Evolutionary conservation across 192 early-diverging fungal genomes (phyloP), one percentile per base, ranked within the genome.

Genomic region (Coemansia guatemalensis): DNA sequence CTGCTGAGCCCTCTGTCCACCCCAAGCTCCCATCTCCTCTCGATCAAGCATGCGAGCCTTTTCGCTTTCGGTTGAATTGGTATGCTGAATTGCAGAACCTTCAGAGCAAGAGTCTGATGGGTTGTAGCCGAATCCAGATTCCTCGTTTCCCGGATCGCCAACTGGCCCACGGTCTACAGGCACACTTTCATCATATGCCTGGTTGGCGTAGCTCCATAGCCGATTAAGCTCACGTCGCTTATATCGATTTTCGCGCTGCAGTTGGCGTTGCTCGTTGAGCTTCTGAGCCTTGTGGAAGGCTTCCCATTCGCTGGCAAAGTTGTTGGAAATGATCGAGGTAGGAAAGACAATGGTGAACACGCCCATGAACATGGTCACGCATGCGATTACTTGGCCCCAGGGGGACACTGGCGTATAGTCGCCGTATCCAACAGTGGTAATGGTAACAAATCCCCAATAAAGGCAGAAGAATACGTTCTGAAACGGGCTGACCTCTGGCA

Each of bases 341-440:
- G 83, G 84, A 41, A 85, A 69, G 53, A 81, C 84, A 54, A 85
- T 80, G 4, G 76, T 79, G n/a, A 84, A 72, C 56, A 85, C 75
- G 33, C 84, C 84, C 57, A 79, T 65, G 21, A 82, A 48, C 83
- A 85, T 85, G 12, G 84, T 84, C 26, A 82, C 9, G 21, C 68
- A 71, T 0, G 82, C 73, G 33, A 85, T 71, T 3, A 84, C 65
- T 52, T 77, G 75, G 60, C 84, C 84, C 65, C 64, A 61, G 3
- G 67, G 65, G 25, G 84, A 81, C n/a, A 69, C 69, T 0, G 84
- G 84, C 41, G 80, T 74, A 17, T 66, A 67, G 53, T 85, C 84
- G 52, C 84, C 84, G 30, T 85, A 85, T 5, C 84, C 84, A 20
- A 82, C 82, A 0, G 84, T 85, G 5, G 84, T 84, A 26, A 85